These are phyloP conservation scores for Pisolithus thermaeus DNA, from an alignment of 1,284 basidiomycete species.

Conservation along the genomic window DNA sequence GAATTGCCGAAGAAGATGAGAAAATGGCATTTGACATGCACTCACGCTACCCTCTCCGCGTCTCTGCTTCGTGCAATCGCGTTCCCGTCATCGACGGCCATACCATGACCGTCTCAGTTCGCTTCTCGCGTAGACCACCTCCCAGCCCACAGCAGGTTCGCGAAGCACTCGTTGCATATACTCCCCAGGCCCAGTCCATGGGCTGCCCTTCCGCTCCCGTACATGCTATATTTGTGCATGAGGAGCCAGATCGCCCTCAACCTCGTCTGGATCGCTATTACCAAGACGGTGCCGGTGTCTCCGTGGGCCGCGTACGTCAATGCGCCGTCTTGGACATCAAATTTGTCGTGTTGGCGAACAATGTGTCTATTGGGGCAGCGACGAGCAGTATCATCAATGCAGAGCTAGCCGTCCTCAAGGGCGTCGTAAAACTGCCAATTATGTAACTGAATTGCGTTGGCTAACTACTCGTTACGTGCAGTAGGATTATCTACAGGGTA, in stretches of 20 bases:
- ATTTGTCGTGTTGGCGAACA: slow-evolving; percentile 93
- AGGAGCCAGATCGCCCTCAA: slow-evolving; percentile 91
- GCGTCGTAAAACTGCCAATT: slow-evolving; percentile 36
- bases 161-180: slow-evolving; percentile 73
- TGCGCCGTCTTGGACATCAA: slow-evolving; percentile 93
- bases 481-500: slow-evolving; percentile 14
- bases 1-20: slow-evolving; percentile 52
- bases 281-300: slow-evolving; percentile 90
- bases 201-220: slow-evolving; percentile 84
- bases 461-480: slow-evolving; percentile 7
- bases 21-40: slow-evolving; percentile 81
- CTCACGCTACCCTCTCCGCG: slow-evolving; percentile 67
- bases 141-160: slow-evolving; percentile 87
- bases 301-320: slow-evolving; percentile 86
- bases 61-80: slow-evolving; percentile 90
- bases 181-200: slow-evolving; percentile 74
- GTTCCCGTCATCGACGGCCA: slow-evolving; percentile 94
- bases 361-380: slow-evolving; percentile 94
- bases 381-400: slow-evolving; percentile 98
- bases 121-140: slow-evolving; percentile 76
- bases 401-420: slow-evolving; percentile 87
- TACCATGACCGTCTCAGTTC: slow-evolving; percentile 81
- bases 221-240: slow-evolving; percentile 88
- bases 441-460: background rate
- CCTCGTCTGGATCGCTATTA: slow-evolving; percentile 89